Base-by-base conservation (phyloP, 2,329 filamentous ascomycete genomes). In the Aphanoascus verrucosus region DNA sequence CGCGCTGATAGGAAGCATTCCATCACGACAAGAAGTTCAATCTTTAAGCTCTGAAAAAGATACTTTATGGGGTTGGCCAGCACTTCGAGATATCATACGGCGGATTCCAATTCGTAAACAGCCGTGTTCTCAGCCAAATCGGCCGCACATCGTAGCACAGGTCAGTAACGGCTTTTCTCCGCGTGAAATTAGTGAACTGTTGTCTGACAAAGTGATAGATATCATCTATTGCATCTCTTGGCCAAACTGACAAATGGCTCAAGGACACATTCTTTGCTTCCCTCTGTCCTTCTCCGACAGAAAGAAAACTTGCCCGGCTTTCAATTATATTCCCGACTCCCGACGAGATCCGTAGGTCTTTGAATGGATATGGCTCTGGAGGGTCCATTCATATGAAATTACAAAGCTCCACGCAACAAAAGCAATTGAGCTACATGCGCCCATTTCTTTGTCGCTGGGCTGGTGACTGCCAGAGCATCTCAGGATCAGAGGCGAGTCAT, bases 221-320 rank as follows among this genome's bases (percentile, higher is more conserved):
- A 40, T 94, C 88, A 0, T 94, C 88, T 0, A 85, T 94, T 46
- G 88, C 88, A 1, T 88, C 87, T 0, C 73, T 94, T 0, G 86
- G 86, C 0, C 72, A 75, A 23, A 83, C 76, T 7, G 79, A 88
- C 49, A 79, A 76, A 50, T 94, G 88, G 88, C 72, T 94, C 0
- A 77, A 77, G 48, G 75, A 80, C 20, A 83, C 79, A 0, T 70
- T 86, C 14, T 85, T 86, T 62, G 68, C 64, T 50, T 69, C 66
- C 42, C 66, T 71, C 47, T 69, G 62, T 41, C 63, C 61, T 48
- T 52, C 46, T 35, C 56, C 61, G 20, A 53, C 48, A 55, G 1
- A 55, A 49, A 35, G 57, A 60, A 40, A 55, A 15, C 58, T 12
- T 43, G 77, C 82, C 0, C 73, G 69, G 3, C 83, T 85, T 68